These are phyloP conservation scores for Zostera marina DNA, from an alignment of 116 monocot species.

Conservation along the genomic window DNA sequence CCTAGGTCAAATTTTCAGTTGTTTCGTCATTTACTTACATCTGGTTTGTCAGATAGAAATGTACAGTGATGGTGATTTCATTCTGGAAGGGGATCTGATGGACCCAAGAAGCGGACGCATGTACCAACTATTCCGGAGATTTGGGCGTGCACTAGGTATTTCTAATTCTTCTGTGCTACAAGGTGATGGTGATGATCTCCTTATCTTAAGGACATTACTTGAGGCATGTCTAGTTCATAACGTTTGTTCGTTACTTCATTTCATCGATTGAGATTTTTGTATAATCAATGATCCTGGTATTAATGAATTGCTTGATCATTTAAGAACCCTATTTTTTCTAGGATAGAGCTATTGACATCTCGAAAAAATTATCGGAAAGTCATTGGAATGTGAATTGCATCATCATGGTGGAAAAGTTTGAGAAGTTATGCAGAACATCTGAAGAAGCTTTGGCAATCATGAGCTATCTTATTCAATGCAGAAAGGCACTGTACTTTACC, in stretches of 20 bases:
- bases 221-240: slow-evolving; percentile 23
- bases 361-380: slow-evolving; percentile 29
- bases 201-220: slow-evolving; percentile 49
- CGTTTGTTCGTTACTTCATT: neutral
- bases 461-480: slow-evolving; percentile 38
- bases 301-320: neutral
- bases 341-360: slow-evolving; percentile 46
- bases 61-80: slow-evolving; percentile 50
- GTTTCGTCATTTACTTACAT: slow-evolving; percentile 1
- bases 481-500: slow-evolving; percentile 52
- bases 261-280: neutral
- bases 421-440: slow-evolving; percentile 28
- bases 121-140: slow-evolving; percentile 38
- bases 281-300: neutral
- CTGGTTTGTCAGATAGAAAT: slow-evolving; percentile 66
- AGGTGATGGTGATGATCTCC: slow-evolving; percentile 21
- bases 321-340: slow-evolving; percentile 9
- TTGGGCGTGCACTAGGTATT: slow-evolving; percentile 19
- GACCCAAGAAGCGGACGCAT: slow-evolving; percentile 53
- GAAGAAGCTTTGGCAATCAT: slow-evolving; percentile 42
- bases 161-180: slow-evolving; percentile 18
- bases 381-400: slow-evolving; percentile 70
- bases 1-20: neutral
- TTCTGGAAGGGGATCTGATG: slow-evolving; percentile 41
- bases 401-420: slow-evolving; percentile 48